Evolutionary conservation across 73 alveolate species (phyloP).

Genomic region (Paramecium sonneborni): DNA sequence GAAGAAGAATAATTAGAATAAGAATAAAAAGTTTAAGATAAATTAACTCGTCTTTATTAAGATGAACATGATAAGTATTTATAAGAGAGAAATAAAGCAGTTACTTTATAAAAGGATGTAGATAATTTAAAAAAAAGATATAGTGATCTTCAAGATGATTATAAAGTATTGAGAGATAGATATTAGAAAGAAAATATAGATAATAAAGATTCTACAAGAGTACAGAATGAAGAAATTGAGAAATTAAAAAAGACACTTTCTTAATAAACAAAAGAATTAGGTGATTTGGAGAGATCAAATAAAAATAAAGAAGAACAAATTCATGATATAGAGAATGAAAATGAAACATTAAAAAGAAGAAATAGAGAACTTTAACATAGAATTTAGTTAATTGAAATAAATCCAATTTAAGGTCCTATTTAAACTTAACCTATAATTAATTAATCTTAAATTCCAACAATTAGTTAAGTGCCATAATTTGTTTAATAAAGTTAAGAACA

Average conservation of each 20-base stretch:
- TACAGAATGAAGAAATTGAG: slow-evolving; percentile 52
- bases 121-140: slow-evolving; percentile 60
- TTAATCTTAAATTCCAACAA: neutral
- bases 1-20: slow-evolving; percentile 52
- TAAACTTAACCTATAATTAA: neutral
- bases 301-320: slow-evolving; percentile 58
- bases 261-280: neutral
- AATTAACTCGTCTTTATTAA: slow-evolving; percentile 54
- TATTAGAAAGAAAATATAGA: slow-evolving; percentile 51
- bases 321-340: slow-evolving; percentile 61
- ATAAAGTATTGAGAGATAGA: slow-evolving; percentile 57
- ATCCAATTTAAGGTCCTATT: slow-evolving; percentile 5
- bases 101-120: slow-evolving; percentile 36
- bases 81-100: slow-evolving; percentile 64
- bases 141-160: slow-evolving; percentile 62
- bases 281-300: neutral
- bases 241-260: slow-evolving; percentile 12
- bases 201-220: slow-evolving; percentile 25
- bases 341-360: slow-evolving; percentile 59
- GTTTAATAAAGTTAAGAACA: neutral
- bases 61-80: slow-evolving; percentile 64
- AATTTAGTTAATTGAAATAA: slow-evolving; percentile 53
- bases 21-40: slow-evolving; percentile 36
- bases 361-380: slow-evolving; percentile 62
- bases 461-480: neutral